These are phyloP conservation scores for Amauroascus verrucosus DNA, from an alignment of 2,329 filamentous ascomycete genomes.

Conservation along the genomic window DNA sequence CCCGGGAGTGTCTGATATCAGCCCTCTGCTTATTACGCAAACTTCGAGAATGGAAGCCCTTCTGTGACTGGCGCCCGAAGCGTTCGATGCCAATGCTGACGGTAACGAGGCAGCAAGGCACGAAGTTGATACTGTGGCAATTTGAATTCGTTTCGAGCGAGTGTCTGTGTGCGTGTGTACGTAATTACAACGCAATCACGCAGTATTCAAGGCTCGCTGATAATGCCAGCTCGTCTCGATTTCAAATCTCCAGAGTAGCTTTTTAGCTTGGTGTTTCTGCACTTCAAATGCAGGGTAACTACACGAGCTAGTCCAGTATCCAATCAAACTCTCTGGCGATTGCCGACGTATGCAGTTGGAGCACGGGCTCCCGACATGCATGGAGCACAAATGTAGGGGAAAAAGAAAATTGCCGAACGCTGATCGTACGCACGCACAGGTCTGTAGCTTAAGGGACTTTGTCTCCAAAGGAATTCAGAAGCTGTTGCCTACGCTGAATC, in stretches of 20 bases:
- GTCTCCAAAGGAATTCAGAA: neutral
- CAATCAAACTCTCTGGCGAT: neutral
- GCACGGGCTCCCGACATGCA: neutral
- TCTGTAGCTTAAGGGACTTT: neutral
- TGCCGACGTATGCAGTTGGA: neutral
- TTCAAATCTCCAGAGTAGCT: neutral
- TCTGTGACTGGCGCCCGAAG: too few relatives aligned
- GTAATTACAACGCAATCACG: neutral
- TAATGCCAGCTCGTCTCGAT: neutral
- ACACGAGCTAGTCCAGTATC: neutral
- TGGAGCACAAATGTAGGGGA: neutral
- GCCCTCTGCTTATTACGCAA: too few relatives aligned
- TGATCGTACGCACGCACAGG: neutral
- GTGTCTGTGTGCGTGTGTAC: neutral
- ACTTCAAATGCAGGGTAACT: neutral
- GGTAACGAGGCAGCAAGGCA: too few relatives aligned
- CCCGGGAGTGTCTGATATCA: too few relatives aligned
- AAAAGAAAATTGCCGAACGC: neutral
- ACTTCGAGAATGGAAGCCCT: too few relatives aligned
- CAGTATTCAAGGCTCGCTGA: neutral
- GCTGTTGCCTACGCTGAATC: neutral
- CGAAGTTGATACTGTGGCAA: too few relatives aligned
- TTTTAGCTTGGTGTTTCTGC: neutral
- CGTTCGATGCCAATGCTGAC: too few relatives aligned
- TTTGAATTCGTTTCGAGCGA: neutral